These are phyloP conservation scores for Inonotus obliquus DNA, from an alignment of 1,284 basidiomycete genomes.

Conservation along the genomic window DNA sequence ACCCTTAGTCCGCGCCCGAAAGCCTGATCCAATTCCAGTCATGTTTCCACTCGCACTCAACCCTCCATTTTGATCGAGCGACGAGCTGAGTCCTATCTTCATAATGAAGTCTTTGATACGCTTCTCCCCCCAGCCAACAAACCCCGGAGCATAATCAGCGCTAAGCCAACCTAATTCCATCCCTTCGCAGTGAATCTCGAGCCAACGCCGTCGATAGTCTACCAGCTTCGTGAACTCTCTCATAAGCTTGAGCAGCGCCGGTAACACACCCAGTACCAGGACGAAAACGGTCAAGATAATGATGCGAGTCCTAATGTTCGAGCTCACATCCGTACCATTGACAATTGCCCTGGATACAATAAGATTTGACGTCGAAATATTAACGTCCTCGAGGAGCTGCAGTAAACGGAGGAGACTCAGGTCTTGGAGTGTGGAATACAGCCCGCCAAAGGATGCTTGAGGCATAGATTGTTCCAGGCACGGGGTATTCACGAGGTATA, in stretches of 20 bases:
- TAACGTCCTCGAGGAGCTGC: conserved; percentile 50
- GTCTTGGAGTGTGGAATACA: conserved; percentile 66
- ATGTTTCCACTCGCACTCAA: conserved; percentile 15
- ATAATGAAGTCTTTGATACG: conserved; percentile 63
- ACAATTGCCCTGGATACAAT: conserved; percentile 31
- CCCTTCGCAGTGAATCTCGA: conserved; percentile 56
- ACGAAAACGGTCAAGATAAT: conserved; percentile 63
- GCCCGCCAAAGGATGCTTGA: conserved; percentile 46
- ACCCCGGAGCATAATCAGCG: conserved; percentile 51
- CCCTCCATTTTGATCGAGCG: conserved; percentile 33
- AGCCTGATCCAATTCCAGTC: conserved; percentile 16
- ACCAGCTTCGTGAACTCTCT: conserved; percentile 56
- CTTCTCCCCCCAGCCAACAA: conserved; percentile 67
- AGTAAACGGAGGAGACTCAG: conserved; percentile 70
- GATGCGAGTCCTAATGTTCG: conserved; percentile 51
- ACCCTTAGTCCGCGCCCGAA: conserved; percentile 10
- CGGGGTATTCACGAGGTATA: conserved; percentile 64
- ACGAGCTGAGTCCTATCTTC: conserved; percentile 58
- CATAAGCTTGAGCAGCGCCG: conserved; percentile 62
- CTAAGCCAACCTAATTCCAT: conserved; percentile 74
- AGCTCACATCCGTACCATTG: conserved; percentile 36
- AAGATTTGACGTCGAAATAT: conserved; percentile 32
- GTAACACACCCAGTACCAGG: conserved; percentile 55
- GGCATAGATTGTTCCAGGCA: conserved; percentile 55
- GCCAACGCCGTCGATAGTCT: conserved; percentile 54